Conservation (phyloP, 108 stramenopile genomes). For the Cyclotella baltica region DNA sequence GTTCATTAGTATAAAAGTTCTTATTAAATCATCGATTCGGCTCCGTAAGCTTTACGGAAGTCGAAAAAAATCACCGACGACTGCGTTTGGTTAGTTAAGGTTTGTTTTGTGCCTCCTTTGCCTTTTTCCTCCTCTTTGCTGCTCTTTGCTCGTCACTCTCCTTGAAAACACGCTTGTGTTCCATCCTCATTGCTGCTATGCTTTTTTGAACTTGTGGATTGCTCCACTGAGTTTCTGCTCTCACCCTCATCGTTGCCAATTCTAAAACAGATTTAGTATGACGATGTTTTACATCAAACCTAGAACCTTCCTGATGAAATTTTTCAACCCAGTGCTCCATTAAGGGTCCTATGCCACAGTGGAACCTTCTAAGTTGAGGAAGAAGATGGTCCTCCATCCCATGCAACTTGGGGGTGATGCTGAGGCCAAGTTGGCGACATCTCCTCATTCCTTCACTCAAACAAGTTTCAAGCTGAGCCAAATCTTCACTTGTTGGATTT, state of each 20-base stretch:
- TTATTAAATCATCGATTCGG: too few species aligned
- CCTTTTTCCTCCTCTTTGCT: too few species aligned
- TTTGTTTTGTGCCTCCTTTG: too few species aligned
- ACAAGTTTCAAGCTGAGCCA: neutral
- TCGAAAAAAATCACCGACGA: too few species aligned
- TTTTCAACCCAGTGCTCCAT: conserved; percentile 39
- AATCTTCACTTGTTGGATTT: neutral
- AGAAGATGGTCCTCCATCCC: conserved; percentile 35
- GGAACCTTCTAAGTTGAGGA: conserved; percentile 16
- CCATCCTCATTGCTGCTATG: too few species aligned
- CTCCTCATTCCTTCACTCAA: neutral
- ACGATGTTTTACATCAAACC: conserved; percentile 6
- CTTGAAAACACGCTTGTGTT: too few species aligned
- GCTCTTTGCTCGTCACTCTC: too few species aligned
- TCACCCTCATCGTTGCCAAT: neutral
- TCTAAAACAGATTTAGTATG: neutral
- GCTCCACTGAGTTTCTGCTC: neutral
- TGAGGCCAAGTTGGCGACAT: conserved; percentile 21
- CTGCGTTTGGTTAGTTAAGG: too few species aligned
- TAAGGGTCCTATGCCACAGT: conserved; percentile 18
- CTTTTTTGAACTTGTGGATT: neutral
- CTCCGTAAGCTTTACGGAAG: too few species aligned
- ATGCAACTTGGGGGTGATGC: conserved; percentile 26
- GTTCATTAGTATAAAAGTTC: too few species aligned
- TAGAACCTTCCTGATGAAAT: conserved; percentile 25